A percentile compares a stretch with the other conserved stretches of the same genome.
phyloP scores from a whole-genome alignment of 306 rosid genomes.

The Morella rubra region DNA sequence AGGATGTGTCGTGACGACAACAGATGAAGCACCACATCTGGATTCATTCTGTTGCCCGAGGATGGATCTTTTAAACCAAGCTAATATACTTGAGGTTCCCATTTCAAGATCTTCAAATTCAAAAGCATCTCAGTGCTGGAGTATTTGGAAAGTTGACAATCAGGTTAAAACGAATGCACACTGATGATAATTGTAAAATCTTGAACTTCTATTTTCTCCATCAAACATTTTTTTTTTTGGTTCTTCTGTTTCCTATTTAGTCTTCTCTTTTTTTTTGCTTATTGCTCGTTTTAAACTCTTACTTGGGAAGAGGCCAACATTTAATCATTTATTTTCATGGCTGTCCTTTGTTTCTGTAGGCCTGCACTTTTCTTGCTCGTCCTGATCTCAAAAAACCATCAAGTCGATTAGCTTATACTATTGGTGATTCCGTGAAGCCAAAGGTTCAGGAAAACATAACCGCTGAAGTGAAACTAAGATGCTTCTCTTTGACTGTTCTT shows the following conservation, averaged over 20 bases:
- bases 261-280: neutral
- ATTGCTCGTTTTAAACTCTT: neutral
- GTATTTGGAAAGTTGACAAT: slow-evolving; percentile 97
- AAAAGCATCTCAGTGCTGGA: slow-evolving; percentile 84
- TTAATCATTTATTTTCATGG: neutral
- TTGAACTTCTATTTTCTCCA: neutral
- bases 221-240: neutral
- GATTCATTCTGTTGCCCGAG: slow-evolving; percentile 87
- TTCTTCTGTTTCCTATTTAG: neutral
- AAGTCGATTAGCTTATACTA: slow-evolving; percentile 70
- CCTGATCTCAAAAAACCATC: slow-evolving; percentile 85
- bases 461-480: slow-evolving; percentile 87
- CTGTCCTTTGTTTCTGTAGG: slow-evolving; percentile 51
- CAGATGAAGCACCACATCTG: slow-evolving; percentile 70
- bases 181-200: slow-evolving; percentile 12
- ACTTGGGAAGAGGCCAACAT: neutral
- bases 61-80: slow-evolving; percentile 97
- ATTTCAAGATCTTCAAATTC: slow-evolving; percentile 83
- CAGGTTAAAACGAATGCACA: slow-evolving; percentile 50
- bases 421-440: slow-evolving; percentile 83
- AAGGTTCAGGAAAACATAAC: slow-evolving; percentile 79
- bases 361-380: slow-evolving; percentile 91
- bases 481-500: slow-evolving; percentile 79
- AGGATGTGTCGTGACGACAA: slow-evolving; percentile 83
- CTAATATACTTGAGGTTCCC: slow-evolving; percentile 76